Evolutionary conservation across 2,329 filamentous ascomycete genomes (phyloP), one percentile per base, ranked within the genome.

Genomic region (Colletotrichum paranaense): DNA sequence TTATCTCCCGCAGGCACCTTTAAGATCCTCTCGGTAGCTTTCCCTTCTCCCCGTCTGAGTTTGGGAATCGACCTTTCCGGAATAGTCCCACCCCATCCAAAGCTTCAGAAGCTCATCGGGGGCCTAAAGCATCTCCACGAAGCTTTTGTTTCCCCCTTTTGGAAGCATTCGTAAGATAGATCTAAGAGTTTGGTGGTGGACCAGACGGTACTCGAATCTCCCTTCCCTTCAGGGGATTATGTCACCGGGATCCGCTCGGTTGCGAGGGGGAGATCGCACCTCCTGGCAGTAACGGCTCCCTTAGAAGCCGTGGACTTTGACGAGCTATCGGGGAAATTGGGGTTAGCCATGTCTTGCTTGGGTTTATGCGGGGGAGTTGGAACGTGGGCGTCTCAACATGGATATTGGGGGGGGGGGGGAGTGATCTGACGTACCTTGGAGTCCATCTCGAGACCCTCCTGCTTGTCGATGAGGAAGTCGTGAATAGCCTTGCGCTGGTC

Each of bases 401-500:
- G 12, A 26, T n/a, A n/a, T 14, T 14, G 24, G 24, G 19, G 30
- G 28, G 26, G 24, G 19, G 30, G 28, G 35, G 32, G 49, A 32
- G 46, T 35, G 5, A 12, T 14, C 22, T 24, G 63, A 28, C 60
- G 55, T 62, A 75, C 74, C 90, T 97, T 95, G 83, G 91, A 89
- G 86, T 97, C 93, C 82, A 97, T 91, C 84, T 93, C 93, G 80
- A 97, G 88, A 80, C 94, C 94, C 82, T 94, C 92, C 85, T 94
- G 93, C 89, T 95, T 95, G 87, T 95, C 93, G 85, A 91, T 91
- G 85, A 97, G 91, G 88, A 97, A 97, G 82, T 97, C 94, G 85
- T 95, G 93, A 83, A 96, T 93, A 90, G 95, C 93, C 86, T 95
- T 95, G 86, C 95, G 94, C 88, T 97, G 95, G 84, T 97, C 95